Evolutionary conservation across 305 asterid species (phyloP).

Genomic region (Rubia balearica): DNA sequence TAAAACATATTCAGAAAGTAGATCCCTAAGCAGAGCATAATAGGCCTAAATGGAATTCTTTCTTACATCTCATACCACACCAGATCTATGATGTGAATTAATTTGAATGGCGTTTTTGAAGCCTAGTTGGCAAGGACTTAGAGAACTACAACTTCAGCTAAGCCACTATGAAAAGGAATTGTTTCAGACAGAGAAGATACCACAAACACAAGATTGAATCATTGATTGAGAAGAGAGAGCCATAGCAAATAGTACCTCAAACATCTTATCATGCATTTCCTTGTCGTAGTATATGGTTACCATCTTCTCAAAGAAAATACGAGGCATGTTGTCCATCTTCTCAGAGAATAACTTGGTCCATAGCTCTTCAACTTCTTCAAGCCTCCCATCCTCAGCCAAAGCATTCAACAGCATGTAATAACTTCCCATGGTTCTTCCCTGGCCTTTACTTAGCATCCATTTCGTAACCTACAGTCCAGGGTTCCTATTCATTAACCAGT

Average conservation of each 20-base stretch:
- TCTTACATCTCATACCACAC: background rate
- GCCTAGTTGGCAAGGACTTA: background rate
- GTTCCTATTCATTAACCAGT: constrained; percentile 8
- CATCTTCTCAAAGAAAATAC: constrained; percentile 79
- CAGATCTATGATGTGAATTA: constrained; percentile 3
- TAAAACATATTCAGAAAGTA: background rate
- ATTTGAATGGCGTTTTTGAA: background rate
- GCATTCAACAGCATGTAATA: constrained; percentile 63
- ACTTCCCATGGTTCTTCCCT: constrained; percentile 94
- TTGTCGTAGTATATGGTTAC: constrained; percentile 54
- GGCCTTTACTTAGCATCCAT: constrained; percentile 98
- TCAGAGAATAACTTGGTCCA: constrained; percentile 68
- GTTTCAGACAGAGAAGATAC: background rate
- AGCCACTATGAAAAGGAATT: background rate
- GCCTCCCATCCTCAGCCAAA: constrained; percentile 68
- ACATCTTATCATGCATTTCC: constrained; percentile 79
- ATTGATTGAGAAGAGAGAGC: background rate
- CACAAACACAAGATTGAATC: background rate
- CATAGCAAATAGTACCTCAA: constrained; percentile 52
- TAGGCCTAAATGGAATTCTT: background rate
- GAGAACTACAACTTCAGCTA: background rate
- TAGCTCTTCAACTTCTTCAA: constrained; percentile 80
- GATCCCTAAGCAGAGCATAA: background rate
- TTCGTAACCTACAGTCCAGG: constrained; percentile 52
- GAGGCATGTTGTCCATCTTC: constrained; percentile 84